These are phyloP conservation scores for Schwanniomyces polymorphus DNA, from an alignment of 805 yeast genomes.

Conservation along the genomic window DNA sequence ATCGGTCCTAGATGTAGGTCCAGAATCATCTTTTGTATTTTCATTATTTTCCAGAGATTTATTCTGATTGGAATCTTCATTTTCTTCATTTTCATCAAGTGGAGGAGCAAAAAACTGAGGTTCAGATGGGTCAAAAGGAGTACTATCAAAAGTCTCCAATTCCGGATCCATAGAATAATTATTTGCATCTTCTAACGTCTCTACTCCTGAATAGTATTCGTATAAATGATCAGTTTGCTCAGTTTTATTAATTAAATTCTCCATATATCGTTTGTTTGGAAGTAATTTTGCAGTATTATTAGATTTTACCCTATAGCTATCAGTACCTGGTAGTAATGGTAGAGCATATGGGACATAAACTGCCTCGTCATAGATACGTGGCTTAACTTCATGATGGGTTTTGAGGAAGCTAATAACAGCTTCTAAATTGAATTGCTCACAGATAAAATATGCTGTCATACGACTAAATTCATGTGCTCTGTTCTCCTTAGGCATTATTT, in stretches of 20 bases:
- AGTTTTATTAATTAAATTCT: conserved; percentile 71
- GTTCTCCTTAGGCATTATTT: conserved; percentile 56
- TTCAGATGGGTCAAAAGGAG: conserved; percentile 84
- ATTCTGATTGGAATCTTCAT: not conserved
- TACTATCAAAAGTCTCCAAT: conserved; percentile 42
- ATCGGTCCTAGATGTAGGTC: conserved; percentile 3
- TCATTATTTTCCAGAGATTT: conserved; percentile 1
- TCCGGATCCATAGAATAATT: conserved; percentile 49
- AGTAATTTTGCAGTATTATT: conserved; percentile 50
- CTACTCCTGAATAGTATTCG: conserved; percentile 85
- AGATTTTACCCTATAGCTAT: conserved; percentile 74
- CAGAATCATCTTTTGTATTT: not conserved
- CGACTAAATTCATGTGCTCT: conserved; percentile 69
- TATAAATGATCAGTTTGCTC: conserved; percentile 91
- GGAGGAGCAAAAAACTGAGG: conserved; percentile 81
- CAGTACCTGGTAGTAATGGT: conserved; percentile 83
- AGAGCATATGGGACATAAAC: conserved; percentile 84
- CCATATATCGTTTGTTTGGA: conserved; percentile 58
- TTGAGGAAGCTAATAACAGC: conserved; percentile 64
- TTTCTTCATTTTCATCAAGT: conserved; percentile 13
- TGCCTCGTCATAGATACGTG: conserved; percentile 90
- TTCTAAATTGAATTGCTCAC: conserved; percentile 75
- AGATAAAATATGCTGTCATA: conserved; percentile 88
- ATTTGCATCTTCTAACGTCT: conserved; percentile 57
- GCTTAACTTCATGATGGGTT: conserved; percentile 76